Base-by-base conservation (phyloP, 208 protist species). In the Trypanosoma grayi region DNA sequence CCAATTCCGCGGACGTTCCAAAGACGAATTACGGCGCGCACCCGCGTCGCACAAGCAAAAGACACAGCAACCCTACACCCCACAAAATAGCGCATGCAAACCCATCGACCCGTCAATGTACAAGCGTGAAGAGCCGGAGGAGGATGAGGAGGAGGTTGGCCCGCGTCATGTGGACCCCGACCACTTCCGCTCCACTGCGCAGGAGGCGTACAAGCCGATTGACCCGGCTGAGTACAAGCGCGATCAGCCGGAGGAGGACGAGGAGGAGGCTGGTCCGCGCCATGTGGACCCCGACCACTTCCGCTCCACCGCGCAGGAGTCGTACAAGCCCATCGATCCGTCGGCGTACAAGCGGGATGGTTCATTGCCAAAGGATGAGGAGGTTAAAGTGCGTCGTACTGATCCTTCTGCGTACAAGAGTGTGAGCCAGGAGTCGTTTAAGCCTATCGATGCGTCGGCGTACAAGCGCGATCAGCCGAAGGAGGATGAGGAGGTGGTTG, bases 321-420 rank as follows among this genome's bases (percentile, higher is more conserved):
- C 39, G 22, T 85, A 80, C 58, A 77, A 68, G 57, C n/a, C 55
- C 33, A 73, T 74, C 50, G 73, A 70, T 33, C 39, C 54, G 27
- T 60, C 70, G 47, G 77, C 65, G 48, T 88, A 88, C 68, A 71
- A 69, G 40, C 62, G 52, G 2, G 43, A 59, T 18, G 11, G 14
- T n/a, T 20, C 24, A 20, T 8, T 27, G 16, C 37, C 44, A 10
- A 57, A 66, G 13, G 47, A 67, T n/a, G 52, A 60, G 16, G 36
- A 11, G 0, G 54, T 39, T 9, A 53, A 44, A 18, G 28, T 34
- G 11, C 50, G 52, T 22, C 62, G 60, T 33, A 53, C 60, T 41
- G 78, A 88, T 52, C 71, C 75, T 1, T 59, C 79, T 65, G 77
- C 82, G 73, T 91, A 78, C 84, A 79, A 71, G 43, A 84, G 71